Base-by-base conservation (phyloP, 345 rosid species). In the Psidium friedrichsthalianum region DNA sequence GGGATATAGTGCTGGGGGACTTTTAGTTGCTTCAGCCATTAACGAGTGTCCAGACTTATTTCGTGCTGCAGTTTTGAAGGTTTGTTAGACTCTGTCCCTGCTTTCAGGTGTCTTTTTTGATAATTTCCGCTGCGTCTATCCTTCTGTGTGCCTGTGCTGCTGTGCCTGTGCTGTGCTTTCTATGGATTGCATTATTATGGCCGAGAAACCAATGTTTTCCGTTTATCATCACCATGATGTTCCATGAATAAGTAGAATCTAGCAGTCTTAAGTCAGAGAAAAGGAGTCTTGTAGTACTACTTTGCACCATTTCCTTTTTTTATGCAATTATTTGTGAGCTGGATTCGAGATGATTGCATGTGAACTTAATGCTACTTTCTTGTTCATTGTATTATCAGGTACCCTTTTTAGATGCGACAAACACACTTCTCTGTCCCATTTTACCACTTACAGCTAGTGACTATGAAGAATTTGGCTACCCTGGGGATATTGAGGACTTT, bases 1-100 rank as follows among this genome's bases (percentile, higher is more conserved):
- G 94, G 99, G 99, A 86, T 93, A 94, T 88, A 97, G 99, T 86
- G 98, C 94, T 22, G 98, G 98, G 82, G 99, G 98, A 64, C 96
- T 96, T 83, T 88, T 94, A 85, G 94, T 97, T 91, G 99, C 99
- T 91, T 90, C 98, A 83, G 98, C 98, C 88, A 95, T 94, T 84
- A 97, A 95, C 87, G 78, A 61, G 82, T 91, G 89, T 86, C 99
- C 96, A 12, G 90, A 91, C 88, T 90, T 94, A 84, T 92, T 95
- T 84, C 91, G 93, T 87, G 98, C 98, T 86, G 99, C 92, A 27
- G 90, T 97, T 90, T 91, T 97, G 88, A 93, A 95, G 95, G 98
- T 94, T 83, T 56, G 56, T 25, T 52, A 10, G 55, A 22, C n/a
- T 9, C 20, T 81, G 69, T 51, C 74, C 82, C 76, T 29, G 27